Evolutionary conservation across 1,284 basidiomycete genomes (phyloP).

Genomic region (Vanrija humicola): DNA sequence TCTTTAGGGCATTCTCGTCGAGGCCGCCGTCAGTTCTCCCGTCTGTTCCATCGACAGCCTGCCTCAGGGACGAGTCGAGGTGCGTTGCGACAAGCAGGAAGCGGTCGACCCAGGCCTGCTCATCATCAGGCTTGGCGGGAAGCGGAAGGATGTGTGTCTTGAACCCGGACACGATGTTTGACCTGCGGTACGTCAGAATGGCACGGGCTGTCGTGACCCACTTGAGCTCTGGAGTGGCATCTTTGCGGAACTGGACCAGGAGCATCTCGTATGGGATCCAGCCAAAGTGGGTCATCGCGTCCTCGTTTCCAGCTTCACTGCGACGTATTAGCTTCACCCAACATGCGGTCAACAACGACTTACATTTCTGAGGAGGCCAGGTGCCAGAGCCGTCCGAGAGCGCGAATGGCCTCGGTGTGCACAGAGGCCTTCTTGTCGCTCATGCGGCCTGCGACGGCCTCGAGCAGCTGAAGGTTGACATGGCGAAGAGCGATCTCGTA

Average conservation of each 20-base stretch:
- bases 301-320: slow-evolving; percentile 73
- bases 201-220: slow-evolving; percentile 37
- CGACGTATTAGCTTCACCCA: slow-evolving; percentile 1
- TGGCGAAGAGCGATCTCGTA: slow-evolving; percentile 86
- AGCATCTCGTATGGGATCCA: slow-evolving; percentile 88
- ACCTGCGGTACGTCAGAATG: slow-evolving; percentile 9
- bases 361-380: slow-evolving; percentile 86
- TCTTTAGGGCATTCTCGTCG: slow-evolving; percentile 58
- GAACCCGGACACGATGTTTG: slow-evolving; percentile 47
- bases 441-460: slow-evolving; percentile 65
- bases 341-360: slow-evolving; percentile 32
- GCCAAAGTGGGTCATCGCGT: slow-evolving; percentile 73
- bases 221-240: slow-evolving; percentile 58
- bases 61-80: slow-evolving; percentile 42
- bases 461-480: slow-evolving; percentile 63
- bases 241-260: slow-evolving; percentile 50
- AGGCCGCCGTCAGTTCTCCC: too few relatives aligned
- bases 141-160: slow-evolving; percentile 76
- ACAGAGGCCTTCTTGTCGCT: slow-evolving; percentile 86
- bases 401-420: slow-evolving; percentile 72
- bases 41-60: too few relatives aligned
- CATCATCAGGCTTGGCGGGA: slow-evolving; percentile 62
- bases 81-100: slow-evolving; percentile 69
- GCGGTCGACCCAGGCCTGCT: slow-evolving; percentile 78
- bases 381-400: slow-evolving; percentile 73